Percentiles rank a stretch among this genome's conserved stretches.
Evolutionary conservation across 139 green algal genomes (phyloP).

Genomic region (Chlorella sorokiniana): DNA sequence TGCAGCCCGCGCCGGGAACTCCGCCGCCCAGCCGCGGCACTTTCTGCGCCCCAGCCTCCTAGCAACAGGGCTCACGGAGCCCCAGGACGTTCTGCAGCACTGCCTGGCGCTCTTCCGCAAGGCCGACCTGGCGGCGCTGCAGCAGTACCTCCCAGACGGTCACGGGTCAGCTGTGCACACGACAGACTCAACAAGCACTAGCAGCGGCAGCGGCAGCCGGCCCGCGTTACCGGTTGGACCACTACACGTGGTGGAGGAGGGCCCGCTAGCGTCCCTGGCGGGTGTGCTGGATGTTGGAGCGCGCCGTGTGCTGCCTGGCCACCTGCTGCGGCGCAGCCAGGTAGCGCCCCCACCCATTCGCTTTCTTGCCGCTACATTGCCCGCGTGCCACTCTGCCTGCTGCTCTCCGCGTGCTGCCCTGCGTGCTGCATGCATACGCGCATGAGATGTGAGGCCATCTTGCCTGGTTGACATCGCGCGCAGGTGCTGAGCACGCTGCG

Average conservation of each 20-base stretch:
- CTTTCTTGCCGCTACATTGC: no score
- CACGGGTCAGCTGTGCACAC: neutral
- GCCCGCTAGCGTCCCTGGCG: constrained; percentile 31
- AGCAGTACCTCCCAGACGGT: constrained; percentile 24
- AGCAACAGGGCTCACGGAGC: constrained; percentile 18
- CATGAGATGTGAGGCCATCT: no score
- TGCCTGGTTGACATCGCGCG: no score
- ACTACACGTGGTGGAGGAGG: constrained; percentile 15
- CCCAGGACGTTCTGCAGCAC: constrained; percentile 34
- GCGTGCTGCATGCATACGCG: constrained; percentile 51
- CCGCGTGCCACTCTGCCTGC: no score
- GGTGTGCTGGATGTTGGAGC: constrained; percentile 37
- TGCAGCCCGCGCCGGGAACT: no score
- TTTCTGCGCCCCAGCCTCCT: constrained; percentile 17
- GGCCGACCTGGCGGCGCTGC: constrained; percentile 5
- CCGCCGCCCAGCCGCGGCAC: neutral
- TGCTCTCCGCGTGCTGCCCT: constrained; percentile 15
- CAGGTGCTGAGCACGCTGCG: constrained; percentile 60
- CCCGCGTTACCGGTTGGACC: neutral
- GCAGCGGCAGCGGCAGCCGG: neutral
- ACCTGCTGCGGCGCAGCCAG: constrained; percentile 65
- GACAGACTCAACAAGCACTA: neutral
- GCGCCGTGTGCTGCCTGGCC: constrained; percentile 34
- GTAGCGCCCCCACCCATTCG: no score
- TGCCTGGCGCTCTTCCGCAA: constrained; percentile 31